Base-by-base conservation (phyloP, 192 early-diverging fungal genomes). In the Allomyces javanicus region DNA sequence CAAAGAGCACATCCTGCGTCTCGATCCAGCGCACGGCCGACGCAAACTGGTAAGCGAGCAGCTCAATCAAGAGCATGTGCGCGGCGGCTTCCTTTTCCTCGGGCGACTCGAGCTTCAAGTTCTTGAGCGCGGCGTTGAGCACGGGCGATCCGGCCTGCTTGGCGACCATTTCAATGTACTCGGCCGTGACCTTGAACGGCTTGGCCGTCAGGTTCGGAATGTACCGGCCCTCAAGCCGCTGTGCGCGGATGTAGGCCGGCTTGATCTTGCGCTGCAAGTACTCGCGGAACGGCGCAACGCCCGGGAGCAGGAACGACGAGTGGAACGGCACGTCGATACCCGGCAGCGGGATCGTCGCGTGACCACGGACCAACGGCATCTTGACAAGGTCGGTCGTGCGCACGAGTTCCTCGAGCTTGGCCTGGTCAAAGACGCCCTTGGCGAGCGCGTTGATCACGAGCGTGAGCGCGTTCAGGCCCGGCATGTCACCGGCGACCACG, bases 261-360 rank as follows among this genome's bases (percentile, higher is more conserved):
- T 90, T 87, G 68, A 96, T 79, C 75, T 90, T 91, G 74, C 86
- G 88, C 69, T 80, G 80, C 45, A 96, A 73, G 71, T 92, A 87
- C 58, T 83, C 83, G 65, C 92, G 87, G 90, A 96, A 96, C 55
- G 94, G 90, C 24, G 84, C 79, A 66, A 96, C 89, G 74, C 94
- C 94, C 66, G 85, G 90, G 62, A 89, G 74, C 72, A 96, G 81
- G 87, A 92, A 92, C 72, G 81, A 84, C 9, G 92, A 95, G 81
- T 97, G 94, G 89, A 95, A 97, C 25, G 94, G 94, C 65, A 97
- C 90, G 72, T 97, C 94, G 66, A 97, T 90, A 66, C 92, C 92
- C 7, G 82, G 80, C 2, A 97, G 76, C 64, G 92, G 92, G 44
- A 94, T 90, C 7, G 94, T 95, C 26, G 93, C 90, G 64, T 85